Base-by-base conservation (phyloP, 2,329 filamentous ascomycete genomes). In the Aspergillus fischeri region DNA sequence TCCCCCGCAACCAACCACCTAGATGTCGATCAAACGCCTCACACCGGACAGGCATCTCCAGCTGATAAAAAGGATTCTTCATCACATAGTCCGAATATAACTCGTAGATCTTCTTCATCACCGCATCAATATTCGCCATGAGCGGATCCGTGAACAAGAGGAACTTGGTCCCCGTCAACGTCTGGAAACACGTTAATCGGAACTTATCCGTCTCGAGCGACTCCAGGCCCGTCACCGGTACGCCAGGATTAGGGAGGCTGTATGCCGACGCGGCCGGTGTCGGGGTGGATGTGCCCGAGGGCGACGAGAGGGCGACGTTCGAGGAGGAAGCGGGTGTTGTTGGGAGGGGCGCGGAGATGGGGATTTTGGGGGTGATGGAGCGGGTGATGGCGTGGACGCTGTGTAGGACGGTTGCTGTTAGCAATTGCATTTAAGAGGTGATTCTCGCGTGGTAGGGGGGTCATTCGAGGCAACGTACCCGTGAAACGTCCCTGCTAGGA, bases 31-130 rank as follows among this genome's bases (percentile, higher is more conserved):
- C 94, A 78, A 97, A 99, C 66, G 91, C 89, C 71, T 97, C 94
- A 76, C 94, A 96, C 60, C 94, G 83, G 54, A 99, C 86, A 6
- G 94, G 94, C 92, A 97, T 99, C 78, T 99, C 94, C 56, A 96
- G 81, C 70, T 94, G 92, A 77, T 97, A 97, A 72, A 99, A 99
- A 1, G 94, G 94, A 74, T 99, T 99, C 82, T 97, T 99, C 91
- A 97, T 97, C 65, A 99, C 94, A 73, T 91, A 97, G 75, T 99
- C 94, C 52, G 91, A 85, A 78, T 97, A 99, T 53, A 97, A 78
- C 73, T 97, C 94, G 74, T 99, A 97, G 67, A 97, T 88, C 73
- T 86, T 89, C 71, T 86, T 83, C 65, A 96, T 87, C 48, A 93
- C 88, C 11, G 85, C 82, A 67, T 97, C 94, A 42, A 95, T 87